Percentiles rank a stretch among this genome's conserved stretches.
Conservation (phyloP, 306 rosid genomes). For the Medicago lupulina region DNA sequence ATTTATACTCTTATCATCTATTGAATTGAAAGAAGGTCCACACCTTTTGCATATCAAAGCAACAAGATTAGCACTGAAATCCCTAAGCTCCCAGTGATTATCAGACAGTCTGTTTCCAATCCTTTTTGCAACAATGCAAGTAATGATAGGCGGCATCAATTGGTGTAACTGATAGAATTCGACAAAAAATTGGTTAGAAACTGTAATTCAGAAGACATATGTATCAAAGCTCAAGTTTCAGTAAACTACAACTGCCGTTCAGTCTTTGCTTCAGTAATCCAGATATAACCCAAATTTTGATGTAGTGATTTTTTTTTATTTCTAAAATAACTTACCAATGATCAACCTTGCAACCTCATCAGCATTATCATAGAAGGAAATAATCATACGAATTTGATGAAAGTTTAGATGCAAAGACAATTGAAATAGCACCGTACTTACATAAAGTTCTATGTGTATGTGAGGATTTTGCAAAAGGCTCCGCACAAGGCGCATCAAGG, state of each 20-base stretch:
- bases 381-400: conserved; percentile 18
- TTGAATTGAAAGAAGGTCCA: conserved; percentile 41
- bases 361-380: conserved; percentile 23
- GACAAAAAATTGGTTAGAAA: conserved; percentile 41
- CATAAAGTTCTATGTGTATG: conserved; percentile 88
- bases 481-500: conserved; percentile 79
- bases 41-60: conserved; percentile 89
- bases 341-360: conserved; percentile 36
- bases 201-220: conserved; percentile 27
- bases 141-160: conserved; percentile 87
- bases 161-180: conserved; percentile 78
- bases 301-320: conserved; percentile 1
- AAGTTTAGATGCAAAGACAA: conserved; percentile 28
- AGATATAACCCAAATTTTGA: conserved; percentile 28
- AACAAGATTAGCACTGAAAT: conserved; percentile 75
- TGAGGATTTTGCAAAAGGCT: conserved; percentile 85
- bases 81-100: conserved; percentile 95
- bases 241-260: conserved; percentile 10
- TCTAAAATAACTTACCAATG: conserved; percentile 27
- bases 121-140: conserved; percentile 86
- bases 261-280: conserved; percentile 7
- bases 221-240: conserved; percentile 34
- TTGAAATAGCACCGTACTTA: conserved; percentile 53
- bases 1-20: conserved; percentile 12
- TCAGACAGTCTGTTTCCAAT: conserved; percentile 78